Percentiles rank a stretch among this genome's conserved stretches.
phyloP scores from a whole-genome alignment of 1,284 basidiomycete species.

The Phellopilus nigrolimitatus region DNA sequence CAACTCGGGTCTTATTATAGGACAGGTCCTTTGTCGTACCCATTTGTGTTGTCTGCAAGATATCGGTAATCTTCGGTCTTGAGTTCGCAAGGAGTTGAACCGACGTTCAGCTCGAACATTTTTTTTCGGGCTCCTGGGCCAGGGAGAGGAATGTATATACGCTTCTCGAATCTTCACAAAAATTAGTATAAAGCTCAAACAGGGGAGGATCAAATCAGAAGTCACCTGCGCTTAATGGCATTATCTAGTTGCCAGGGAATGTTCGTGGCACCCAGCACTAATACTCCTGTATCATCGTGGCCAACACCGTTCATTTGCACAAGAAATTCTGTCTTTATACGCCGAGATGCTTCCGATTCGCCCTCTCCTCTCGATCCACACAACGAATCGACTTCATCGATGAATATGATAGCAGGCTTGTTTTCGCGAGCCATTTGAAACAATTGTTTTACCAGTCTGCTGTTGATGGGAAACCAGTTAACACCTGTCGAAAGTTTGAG shows the following conservation, averaged over 20 bases:
- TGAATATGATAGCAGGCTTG: conserved; percentile 98
- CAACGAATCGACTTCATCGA: conserved; percentile 97
- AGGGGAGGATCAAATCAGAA: conserved; percentile 10
- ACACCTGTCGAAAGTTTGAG: neutral
- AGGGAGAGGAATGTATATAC: conserved; percentile 97
- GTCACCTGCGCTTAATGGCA: conserved; percentile 92
- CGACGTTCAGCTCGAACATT: conserved; percentile 98
- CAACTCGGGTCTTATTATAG: conserved; percentile 7
- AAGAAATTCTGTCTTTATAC: conserved; percentile 98
- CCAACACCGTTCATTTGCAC: conserved; percentile 99
- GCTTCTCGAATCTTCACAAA: conserved; percentile 80
- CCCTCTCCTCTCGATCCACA: conserved; percentile 94
- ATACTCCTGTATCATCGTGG: conserved; percentile 93
- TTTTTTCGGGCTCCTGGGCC: conserved; percentile 88
- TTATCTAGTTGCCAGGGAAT: conserved; percentile 97
- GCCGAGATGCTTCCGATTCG: conserved; percentile 91
- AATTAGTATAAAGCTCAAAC: conserved; percentile 1
- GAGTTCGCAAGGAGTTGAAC: conserved; percentile 87
- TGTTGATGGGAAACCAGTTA: conserved; percentile 13
- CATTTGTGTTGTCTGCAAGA: conserved; percentile 86
- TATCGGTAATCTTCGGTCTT: conserved; percentile 74
- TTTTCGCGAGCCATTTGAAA: conserved; percentile 96
- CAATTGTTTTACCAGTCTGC: conserved; percentile 90
- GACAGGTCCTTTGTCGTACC: conserved; percentile 38
- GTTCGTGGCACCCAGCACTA: conserved; percentile 99